phyloP scores from a whole-genome alignment of 2,329 filamentous ascomycete species.

The Colletotrichum scovillei region DNA sequence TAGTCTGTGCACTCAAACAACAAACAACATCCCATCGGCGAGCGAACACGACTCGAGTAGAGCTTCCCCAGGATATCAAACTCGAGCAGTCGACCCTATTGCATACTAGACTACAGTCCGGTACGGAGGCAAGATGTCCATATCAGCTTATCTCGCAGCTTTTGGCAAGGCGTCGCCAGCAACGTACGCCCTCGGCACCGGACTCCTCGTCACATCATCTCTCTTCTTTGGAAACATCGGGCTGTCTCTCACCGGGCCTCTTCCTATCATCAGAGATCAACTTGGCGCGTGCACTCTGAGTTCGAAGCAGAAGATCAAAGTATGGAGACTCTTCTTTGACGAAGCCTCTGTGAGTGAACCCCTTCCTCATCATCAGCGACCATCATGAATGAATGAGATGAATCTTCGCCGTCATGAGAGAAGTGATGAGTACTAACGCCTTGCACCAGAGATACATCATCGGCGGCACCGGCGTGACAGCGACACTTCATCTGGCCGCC shows the following conservation, averaged over 20 bases:
- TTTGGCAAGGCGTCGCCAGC: constrained; percentile 7
- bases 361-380: not conserved
- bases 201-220: constrained; percentile 8
- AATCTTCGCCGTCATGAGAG: not conserved
- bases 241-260: not conserved
- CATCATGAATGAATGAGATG: not conserved
- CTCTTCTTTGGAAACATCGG: constrained; percentile 9
- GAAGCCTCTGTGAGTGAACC: not conserved
- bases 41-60: constrained; percentile 1
- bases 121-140: not conserved
- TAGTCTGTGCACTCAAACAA: constrained; percentile 13
- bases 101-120: not conserved
- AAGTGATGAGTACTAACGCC: not conserved
- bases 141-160: constrained; percentile 2
- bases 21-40: not conserved
- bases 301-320: constrained; percentile 7
- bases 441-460: not conserved
- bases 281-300: constrained; percentile 5
- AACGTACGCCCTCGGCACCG: constrained; percentile 2
- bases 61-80: not conserved
- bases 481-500: not conserved
- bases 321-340: constrained; percentile 14
- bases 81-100: not conserved
- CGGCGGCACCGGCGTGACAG: not conserved
- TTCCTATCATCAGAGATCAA: constrained; percentile 13